Percentiles rank a stretch among this genome's conserved stretches.
Conservation (phyloP, 163 green algal genomes). For the Chloromonas sp. region DNA sequence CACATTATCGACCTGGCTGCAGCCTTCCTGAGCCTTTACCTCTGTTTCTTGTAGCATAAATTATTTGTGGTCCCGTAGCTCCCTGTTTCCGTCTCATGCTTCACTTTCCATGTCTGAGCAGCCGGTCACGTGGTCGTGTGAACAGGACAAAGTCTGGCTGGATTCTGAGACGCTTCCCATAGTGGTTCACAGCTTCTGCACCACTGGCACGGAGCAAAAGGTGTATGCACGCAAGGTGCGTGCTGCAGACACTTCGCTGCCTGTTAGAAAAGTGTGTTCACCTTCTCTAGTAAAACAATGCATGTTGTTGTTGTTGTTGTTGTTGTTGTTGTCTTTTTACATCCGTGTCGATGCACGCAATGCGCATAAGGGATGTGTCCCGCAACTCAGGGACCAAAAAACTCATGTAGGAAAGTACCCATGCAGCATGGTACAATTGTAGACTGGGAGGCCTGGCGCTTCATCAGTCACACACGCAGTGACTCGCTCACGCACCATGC, state of each 20-base stretch:
- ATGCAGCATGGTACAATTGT: neutral
- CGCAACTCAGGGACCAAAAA: too few relatives aligned
- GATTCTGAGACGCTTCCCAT: constrained; percentile 27
- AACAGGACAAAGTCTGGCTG: constrained; percentile 4
- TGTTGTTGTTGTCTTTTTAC: too few relatives aligned
- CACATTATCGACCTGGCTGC: too few relatives aligned
- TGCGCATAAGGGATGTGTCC: too few relatives aligned
- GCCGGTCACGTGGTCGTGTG: neutral
- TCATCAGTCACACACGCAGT: neutral
- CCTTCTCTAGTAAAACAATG: too few relatives aligned
- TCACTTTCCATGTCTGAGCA: neutral
- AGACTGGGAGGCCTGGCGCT: neutral
- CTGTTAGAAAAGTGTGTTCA: too few relatives aligned
- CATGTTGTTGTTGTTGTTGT: too few relatives aligned
- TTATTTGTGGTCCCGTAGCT: too few relatives aligned
- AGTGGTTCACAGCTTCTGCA: constrained; percentile 36
- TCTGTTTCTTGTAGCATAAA: too few relatives aligned
- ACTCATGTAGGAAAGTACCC: too few relatives aligned
- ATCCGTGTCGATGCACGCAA: too few relatives aligned
- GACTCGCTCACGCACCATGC: neutral
- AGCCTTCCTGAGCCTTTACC: too few relatives aligned
- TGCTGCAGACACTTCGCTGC: neutral
- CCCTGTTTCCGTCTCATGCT: neutral
- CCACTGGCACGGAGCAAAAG: constrained; percentile 29
- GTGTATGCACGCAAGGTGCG: constrained; percentile 37